These are phyloP conservation scores for Saccharomycopsis sp. DNA, from an alignment of 805 yeast genomes.

Conservation along the genomic window DNA sequence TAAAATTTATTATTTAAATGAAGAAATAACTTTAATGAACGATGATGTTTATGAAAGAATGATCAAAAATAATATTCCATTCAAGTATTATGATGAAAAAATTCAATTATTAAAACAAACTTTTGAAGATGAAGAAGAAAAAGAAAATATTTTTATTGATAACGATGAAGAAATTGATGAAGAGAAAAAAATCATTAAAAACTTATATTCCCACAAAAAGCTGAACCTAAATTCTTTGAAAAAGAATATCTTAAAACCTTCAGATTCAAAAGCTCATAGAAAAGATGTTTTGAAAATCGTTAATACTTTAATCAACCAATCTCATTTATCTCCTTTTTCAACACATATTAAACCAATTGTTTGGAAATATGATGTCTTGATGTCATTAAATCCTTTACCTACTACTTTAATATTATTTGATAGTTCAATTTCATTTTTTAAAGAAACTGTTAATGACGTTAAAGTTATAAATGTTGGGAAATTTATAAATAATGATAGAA, in stretches of 20 bases:
- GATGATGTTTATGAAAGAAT: slow-evolving; percentile 67
- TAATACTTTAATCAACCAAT: slow-evolving; percentile 79
- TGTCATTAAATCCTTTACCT: slow-evolving; percentile 75
- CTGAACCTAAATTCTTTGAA: slow-evolving; percentile 18
- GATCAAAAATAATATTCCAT: slow-evolving; percentile 55
- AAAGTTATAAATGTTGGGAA: slow-evolving; percentile 64
- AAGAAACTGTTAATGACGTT: slow-evolving; percentile 75
- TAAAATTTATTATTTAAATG: slow-evolving; percentile 67
- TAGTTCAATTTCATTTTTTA: slow-evolving; percentile 57
- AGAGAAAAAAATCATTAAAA: too few species aligned
- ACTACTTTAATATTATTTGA: slow-evolving; percentile 56
- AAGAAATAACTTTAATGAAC: slow-evolving; percentile 66
- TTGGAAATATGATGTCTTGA: slow-evolving; percentile 58
- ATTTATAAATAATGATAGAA: slow-evolving; percentile 33
- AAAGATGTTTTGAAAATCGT: slow-evolving; percentile 39
- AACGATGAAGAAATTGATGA: slow-evolving; percentile 23
- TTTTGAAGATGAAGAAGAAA: slow-evolving; percentile 14
- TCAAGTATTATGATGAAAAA: slow-evolving; percentile 30
- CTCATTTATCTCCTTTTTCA: slow-evolving; percentile 74
- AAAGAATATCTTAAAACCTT: slow-evolving; percentile 34
- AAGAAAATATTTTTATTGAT: slow-evolving; percentile 20
- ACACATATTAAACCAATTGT: slow-evolving; percentile 48
- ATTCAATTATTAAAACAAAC: slow-evolving; percentile 13
- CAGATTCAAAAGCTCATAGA: slow-evolving; percentile 38
- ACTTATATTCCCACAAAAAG: slow-evolving; percentile 1